phyloP scores from a whole-genome alignment of 2,329 filamentous ascomycete species.

The Diaporthe destruens region DNA sequence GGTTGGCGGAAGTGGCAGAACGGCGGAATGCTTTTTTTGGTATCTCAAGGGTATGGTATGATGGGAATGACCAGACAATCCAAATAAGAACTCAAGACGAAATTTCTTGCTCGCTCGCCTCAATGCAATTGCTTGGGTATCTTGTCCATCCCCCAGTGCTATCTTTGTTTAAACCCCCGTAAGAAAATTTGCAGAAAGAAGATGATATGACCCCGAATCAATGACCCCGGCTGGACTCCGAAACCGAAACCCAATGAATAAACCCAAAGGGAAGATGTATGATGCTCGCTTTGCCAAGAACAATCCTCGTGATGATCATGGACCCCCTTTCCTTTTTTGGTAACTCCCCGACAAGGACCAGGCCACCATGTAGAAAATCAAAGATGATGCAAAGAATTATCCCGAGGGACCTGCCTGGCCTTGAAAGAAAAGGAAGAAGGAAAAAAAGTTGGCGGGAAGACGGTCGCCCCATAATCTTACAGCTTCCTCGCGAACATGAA shows the following conservation, averaged over 20 bases:
- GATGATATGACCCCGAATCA: background rate
- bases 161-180: background rate
- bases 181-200: background rate
- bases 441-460: background rate
- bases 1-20: background rate
- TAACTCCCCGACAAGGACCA: constrained; percentile 10
- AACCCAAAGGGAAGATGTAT: background rate
- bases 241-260: constrained; percentile 9
- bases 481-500: constrained; percentile 74
- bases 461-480: constrained; percentile 48
- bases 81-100: background rate
- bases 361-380: background rate
- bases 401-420: background rate
- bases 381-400: background rate
- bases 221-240: constrained; percentile 6
- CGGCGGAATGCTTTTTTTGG: constrained; percentile 2
- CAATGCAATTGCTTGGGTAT: constrained; percentile 20
- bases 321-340: background rate
- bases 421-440: background rate
- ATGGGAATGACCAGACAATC: constrained; percentile 25
- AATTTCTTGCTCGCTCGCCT: constrained; percentile 1
- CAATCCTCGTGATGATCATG: background rate
- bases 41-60: constrained; percentile 23
- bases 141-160: background rate
- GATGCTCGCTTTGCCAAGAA: constrained; percentile 22